Conservation (phyloP, 345 rosid genomes). For the Barbarea vulgaris region DNA sequence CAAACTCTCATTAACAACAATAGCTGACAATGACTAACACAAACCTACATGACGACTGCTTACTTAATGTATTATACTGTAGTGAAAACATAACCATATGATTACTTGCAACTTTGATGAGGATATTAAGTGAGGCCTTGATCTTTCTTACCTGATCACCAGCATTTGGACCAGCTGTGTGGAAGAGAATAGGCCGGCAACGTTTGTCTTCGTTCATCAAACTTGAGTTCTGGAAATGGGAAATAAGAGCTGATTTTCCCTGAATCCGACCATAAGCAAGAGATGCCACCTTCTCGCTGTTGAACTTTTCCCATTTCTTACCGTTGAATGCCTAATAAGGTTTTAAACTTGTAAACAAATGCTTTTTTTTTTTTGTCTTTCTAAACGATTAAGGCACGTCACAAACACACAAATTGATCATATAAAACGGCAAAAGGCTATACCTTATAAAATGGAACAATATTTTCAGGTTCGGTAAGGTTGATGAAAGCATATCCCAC, state of each 20-base stretch:
- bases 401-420: background rate
- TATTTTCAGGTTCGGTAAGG: slow-evolving; percentile 73
- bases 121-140: background rate
- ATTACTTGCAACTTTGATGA: background rate
- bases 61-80: background rate
- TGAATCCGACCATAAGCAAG: slow-evolving; percentile 90
- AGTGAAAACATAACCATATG: background rate
- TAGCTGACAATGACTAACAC: slow-evolving; percentile 6
- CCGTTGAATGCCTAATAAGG: slow-evolving; percentile 74
- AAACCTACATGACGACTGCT: background rate
- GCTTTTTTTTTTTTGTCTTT: background rate
- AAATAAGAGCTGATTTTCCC: slow-evolving; percentile 82
- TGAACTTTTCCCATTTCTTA: slow-evolving; percentile 91
- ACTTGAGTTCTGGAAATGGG: slow-evolving; percentile 90
- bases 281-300: slow-evolving; percentile 85
- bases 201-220: slow-evolving; percentile 95
- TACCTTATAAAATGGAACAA: slow-evolving; percentile 74
- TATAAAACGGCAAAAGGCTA: background rate
- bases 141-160: slow-evolving; percentile 72
- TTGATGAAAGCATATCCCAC: slow-evolving; percentile 94
- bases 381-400: background rate
- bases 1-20: background rate
- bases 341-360: slow-evolving; percentile 18
- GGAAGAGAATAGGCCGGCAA: slow-evolving; percentile 83
- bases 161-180: slow-evolving; percentile 87